Evolutionary conservation across 1,284 basidiomycete genomes (phyloP).

Genomic region (Phlebopus sp.): DNA sequence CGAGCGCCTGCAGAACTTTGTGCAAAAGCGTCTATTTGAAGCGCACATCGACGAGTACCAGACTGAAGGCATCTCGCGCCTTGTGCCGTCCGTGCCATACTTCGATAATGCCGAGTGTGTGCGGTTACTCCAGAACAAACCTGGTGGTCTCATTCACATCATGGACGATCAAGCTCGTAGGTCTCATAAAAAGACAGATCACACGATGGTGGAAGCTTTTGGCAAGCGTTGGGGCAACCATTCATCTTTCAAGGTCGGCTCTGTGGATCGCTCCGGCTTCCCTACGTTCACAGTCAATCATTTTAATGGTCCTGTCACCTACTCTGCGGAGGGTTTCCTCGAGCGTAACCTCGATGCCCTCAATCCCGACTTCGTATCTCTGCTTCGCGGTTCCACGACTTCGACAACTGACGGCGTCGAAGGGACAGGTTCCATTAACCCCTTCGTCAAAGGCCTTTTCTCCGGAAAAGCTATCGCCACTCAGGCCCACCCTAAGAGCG

Average conservation of each 20-base stretch:
- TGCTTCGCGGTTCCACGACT: constrained; percentile 66
- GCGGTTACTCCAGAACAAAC: constrained; percentile 81
- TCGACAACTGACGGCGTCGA: constrained; percentile 48
- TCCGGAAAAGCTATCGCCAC: constrained; percentile 85
- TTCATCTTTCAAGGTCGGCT: constrained; percentile 81
- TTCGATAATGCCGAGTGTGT: constrained; percentile 93
- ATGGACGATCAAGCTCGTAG: constrained; percentile 95
- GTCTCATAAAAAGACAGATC: constrained; percentile 87
- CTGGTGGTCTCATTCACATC: constrained; percentile 92
- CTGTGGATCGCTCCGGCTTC: constrained; percentile 73
- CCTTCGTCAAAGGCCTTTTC: constrained; percentile 91
- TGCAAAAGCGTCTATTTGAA: constrained; percentile 81
- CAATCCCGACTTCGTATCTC: constrained; percentile 90
- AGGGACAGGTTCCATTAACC: constrained; percentile 76
- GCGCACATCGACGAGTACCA: constrained; percentile 78
- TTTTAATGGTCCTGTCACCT: constrained; percentile 88
- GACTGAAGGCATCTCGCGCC: constrained; percentile 76
- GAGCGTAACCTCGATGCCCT: constrained; percentile 88
- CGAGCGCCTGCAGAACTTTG: constrained; percentile 85
- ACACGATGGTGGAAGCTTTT: constrained; percentile 94
- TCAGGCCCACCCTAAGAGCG: constrained; percentile 86
- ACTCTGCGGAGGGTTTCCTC: constrained; percentile 87
- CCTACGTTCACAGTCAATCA: constrained; percentile 92
- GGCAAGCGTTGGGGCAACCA: constrained; percentile 94
- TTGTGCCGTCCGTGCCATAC: constrained; percentile 74